Percentiles rank a stretch among this genome's conserved stretches.
Evolutionary conservation across 768 basidiomycete genomes (phyloP).

Genomic region (Boletellus ananiceps): DNA sequence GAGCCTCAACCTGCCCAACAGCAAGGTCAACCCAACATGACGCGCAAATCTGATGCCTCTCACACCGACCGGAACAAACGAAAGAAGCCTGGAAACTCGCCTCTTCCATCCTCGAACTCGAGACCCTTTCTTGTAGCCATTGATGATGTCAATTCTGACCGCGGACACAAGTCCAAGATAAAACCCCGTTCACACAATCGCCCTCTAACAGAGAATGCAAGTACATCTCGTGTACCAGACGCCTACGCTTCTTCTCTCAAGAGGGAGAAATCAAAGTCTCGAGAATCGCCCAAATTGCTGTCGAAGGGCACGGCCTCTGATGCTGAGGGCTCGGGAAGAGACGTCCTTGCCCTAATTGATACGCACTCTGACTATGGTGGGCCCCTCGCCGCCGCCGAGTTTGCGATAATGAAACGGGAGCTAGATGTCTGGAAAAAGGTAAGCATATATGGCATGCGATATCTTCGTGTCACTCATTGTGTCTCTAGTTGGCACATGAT

Average conservation of each 20-base stretch:
- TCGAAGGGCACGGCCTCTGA: slow-evolving; percentile 29
- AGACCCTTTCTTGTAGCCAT: slow-evolving; percentile 27
- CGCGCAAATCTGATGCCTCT: slow-evolving; percentile 19
- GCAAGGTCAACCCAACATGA: slow-evolving; percentile 2
- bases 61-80: slow-evolving; percentile 26
- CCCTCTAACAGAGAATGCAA: slow-evolving; percentile 17
- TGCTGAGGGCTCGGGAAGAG: slow-evolving; percentile 23
- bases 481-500: slow-evolving; percentile 36
- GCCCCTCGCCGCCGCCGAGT: slow-evolving; percentile 43
- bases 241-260: slow-evolving; percentile 6
- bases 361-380: slow-evolving; percentile 26
- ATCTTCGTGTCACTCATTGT: slow-evolving; percentile 2
- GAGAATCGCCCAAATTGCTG: slow-evolving; percentile 25
- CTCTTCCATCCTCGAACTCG: slow-evolving; percentile 14
- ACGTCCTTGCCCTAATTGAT: slow-evolving; percentile 14
- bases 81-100: slow-evolving; percentile 24
- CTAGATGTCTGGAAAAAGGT: slow-evolving; percentile 51
- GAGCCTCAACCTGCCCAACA: slow-evolving; percentile 24
- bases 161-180: slow-evolving; percentile 29
- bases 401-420: slow-evolving; percentile 53
- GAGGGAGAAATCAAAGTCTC: slow-evolving; percentile 35
- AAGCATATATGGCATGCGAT: slow-evolving; percentile 3
- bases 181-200: slow-evolving; percentile 28
- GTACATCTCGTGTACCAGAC: slow-evolving; percentile 10
- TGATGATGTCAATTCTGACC: slow-evolving; percentile 27